Evolutionary conservation across 2,329 filamentous ascomycete genomes (phyloP), one percentile per base, ranked within the genome.

Genomic region (Aspergillus ruber): DNA sequence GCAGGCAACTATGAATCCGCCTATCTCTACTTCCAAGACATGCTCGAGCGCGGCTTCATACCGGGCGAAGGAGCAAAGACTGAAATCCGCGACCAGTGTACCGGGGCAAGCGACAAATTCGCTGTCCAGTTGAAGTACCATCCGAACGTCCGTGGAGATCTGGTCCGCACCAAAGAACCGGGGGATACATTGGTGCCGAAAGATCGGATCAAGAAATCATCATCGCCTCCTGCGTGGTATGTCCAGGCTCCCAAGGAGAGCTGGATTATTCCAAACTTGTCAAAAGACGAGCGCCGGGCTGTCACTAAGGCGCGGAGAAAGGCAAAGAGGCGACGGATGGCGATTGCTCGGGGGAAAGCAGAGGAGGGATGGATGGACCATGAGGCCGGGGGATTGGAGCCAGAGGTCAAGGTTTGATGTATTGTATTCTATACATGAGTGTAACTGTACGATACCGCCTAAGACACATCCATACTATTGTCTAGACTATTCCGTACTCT

Each of bases 1-100:
- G 52, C 58, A 7, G 57, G 55, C 5, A 68, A 65, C 40, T 69
- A 62, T 50, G 54, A 59, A 44, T 67, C 67, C 4, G 68, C 62
- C 1, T 64, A 62, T 49, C 64, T 63, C 53, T 72, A 72, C 50
- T 56, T 69, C 43, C 50, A 64, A 38, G 69, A 72, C 45, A 55
- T 71, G 47, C 48, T 58, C 6, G 58, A 61, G 33, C 62, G 64
- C 12, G 61, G 59, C 3, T 61, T 59, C 41, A 41, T 43, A 2
- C 49, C 67, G 40, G 57, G 55, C n/a, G 51, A 53, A 17, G 54
- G 55, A 12, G 55, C 57, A 6, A 57, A 57, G 9, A 32, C 43
- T 10, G 50, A 65, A 41, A 66, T 71, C 27, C 58, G 58, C 1
- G 50, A 50, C 29, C 50, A 58, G 12, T 68, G 67, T 44, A 46